These are phyloP conservation scores for Trifolium pratense DNA, from an alignment of 306 rosid species.

Conservation along the genomic window DNA sequence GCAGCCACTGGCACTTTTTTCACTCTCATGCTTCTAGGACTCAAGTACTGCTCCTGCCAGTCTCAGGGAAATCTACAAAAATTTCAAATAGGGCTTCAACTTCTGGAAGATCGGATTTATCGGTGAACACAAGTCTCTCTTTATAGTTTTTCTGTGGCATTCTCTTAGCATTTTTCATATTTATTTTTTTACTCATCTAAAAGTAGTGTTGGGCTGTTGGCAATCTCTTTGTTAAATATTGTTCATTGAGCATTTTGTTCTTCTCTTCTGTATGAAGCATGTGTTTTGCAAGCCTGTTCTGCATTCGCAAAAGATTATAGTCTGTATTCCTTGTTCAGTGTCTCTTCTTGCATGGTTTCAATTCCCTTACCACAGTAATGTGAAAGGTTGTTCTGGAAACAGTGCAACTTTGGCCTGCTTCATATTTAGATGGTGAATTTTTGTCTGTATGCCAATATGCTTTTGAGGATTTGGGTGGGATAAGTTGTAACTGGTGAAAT, in stretches of 20 bases:
- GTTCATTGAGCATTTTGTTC: slow-evolving; percentile 30
- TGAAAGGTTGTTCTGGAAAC: slow-evolving; percentile 32
- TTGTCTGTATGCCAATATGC: slow-evolving; percentile 29
- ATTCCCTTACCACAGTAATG: slow-evolving; percentile 2
- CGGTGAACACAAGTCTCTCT: slow-evolving; percentile 56
- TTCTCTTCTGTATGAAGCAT: slow-evolving; percentile 34
- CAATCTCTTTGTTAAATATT: slow-evolving; percentile 26
- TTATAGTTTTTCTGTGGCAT: slow-evolving; percentile 38
- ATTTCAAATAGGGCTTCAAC: slow-evolving; percentile 86
- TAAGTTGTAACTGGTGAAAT: slow-evolving; percentile 19
- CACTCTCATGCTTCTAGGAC: slow-evolving; percentile 96
- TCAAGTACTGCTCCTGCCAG: slow-evolving; percentile 94
- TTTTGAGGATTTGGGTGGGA: slow-evolving; percentile 28
- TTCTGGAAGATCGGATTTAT: slow-evolving; percentile 89
- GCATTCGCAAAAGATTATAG: slow-evolving; percentile 20
- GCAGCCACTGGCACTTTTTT: slow-evolving; percentile 97
- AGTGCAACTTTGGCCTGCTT: slow-evolving; percentile 21
- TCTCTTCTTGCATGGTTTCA: slow-evolving; percentile 31
- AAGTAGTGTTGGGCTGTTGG: slow-evolving; percentile 17
- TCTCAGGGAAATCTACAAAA: slow-evolving; percentile 84
- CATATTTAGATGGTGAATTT: slow-evolving; percentile 22
- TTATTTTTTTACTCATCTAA: slow-evolving; percentile 13
- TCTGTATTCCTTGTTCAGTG: slow-evolving; percentile 27
- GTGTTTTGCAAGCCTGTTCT: slow-evolving; percentile 24
- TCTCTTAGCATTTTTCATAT: slow-evolving; percentile 32